Evolutionary conservation across 1,284 basidiomycete genomes (phyloP), one percentile per base, ranked within the genome.

Genomic region (Clitocybe nebularis): DNA sequence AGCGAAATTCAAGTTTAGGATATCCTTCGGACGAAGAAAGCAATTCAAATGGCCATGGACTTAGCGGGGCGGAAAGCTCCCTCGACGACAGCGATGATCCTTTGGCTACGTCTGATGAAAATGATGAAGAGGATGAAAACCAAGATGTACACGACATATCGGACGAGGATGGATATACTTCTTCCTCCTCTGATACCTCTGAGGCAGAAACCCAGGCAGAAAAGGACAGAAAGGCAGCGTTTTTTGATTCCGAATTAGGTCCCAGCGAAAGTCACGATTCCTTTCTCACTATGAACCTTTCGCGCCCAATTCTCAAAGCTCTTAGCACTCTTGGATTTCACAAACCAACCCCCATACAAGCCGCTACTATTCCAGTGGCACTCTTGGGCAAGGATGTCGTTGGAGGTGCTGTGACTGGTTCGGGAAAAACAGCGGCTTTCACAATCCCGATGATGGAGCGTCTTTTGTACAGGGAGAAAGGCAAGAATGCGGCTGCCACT

Each of bases 381-480:
- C 77, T 99, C 10, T 69, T 94, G 11, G 95, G 95, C 41, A 93
- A 96, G 58, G 94, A 98, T 62, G 79, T 98, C 29, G 93, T 99
- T 39, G 95, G 93, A 29, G 88, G 83, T 47, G 94, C 95, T 13
- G 90, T 95, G 8, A 98, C 94, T 7, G 94, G 94, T 50, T 95
- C 91, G 3, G 94, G 94, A 50, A 98, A 98, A 70, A 98, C 94
- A 1, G 93, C 92, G 7, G 94, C 95, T 7, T 98, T 97, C 68
- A 86, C 89, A 60, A 84, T 98, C 47, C 94, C 94, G 29, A 88
- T 96, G 63, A 69, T 98, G 29, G 94, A 98, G 54, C 84, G 94
- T 49, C 72, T 98, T 32, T 68, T 93, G 45, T 95, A 93, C 61
- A 78, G 93, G 45, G 90, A 95, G 54, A 83, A 88, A 50, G 86